These are phyloP conservation scores for Arthromyces matolae DNA, from an alignment of 768 basidiomycete species.

Conservation along the genomic window DNA sequence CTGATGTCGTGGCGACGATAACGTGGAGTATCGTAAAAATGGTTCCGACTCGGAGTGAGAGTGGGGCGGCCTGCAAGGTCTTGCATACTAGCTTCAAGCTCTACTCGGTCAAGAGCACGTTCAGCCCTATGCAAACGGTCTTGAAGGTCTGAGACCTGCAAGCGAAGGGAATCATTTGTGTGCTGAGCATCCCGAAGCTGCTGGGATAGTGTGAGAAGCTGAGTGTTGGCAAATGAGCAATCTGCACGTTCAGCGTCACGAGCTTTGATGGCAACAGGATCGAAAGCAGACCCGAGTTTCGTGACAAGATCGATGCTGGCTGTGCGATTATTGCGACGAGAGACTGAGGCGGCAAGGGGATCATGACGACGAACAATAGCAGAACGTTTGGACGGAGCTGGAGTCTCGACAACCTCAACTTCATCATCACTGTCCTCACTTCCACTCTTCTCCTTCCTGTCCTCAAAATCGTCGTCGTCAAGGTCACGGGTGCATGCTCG, in stretches of 20 bases:
- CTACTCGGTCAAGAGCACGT: constrained; percentile 11
- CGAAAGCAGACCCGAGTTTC: constrained; percentile 18
- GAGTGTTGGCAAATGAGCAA: not conserved
- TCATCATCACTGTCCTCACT: too few species aligned
- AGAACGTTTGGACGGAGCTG: constrained; percentile 1
- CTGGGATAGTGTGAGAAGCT: constrained; percentile 6
- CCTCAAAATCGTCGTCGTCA: not conserved
- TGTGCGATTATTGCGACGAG: not conserved
- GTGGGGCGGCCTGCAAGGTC: too few species aligned
- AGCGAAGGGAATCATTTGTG: constrained; percentile 9
- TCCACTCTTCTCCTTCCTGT: too few species aligned
- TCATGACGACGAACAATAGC: not conserved
- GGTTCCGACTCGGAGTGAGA: too few species aligned
- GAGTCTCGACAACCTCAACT: not conserved
- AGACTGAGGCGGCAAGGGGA: not conserved
- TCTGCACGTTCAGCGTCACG: constrained; percentile 5
- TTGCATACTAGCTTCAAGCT: constrained; percentile 13
- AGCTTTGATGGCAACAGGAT: constrained; percentile 21
- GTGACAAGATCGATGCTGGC: constrained; percentile 15
- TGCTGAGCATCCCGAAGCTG: constrained; percentile 1
- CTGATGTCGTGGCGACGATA: too few species aligned
- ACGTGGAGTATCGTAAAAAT: too few species aligned
- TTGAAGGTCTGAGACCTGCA: constrained; percentile 11
- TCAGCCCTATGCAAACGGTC: constrained; percentile 6
- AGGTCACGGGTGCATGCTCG: constrained; percentile 4